Conservation (phyloP, 805 yeast genomes). For the Candida tallmaniae region DNA sequence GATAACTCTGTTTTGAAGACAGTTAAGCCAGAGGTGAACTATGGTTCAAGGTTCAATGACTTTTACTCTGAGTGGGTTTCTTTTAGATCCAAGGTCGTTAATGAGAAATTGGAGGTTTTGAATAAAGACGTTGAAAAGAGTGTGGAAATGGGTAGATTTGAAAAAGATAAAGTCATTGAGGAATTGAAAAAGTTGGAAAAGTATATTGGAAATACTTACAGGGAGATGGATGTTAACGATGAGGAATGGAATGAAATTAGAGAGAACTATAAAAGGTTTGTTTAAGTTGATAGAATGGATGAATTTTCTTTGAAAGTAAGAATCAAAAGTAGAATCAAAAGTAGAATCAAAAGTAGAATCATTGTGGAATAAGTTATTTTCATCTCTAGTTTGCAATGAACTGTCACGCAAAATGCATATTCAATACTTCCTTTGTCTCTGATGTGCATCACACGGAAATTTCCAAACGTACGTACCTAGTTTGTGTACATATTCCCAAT, state of each 20-base stretch:
- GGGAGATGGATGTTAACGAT: slow-evolving; percentile 22
- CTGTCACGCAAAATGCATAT: too few species aligned
- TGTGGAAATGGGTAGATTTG: slow-evolving; percentile 16
- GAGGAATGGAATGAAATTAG: slow-evolving; percentile 5
- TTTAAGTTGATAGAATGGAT: too few species aligned
- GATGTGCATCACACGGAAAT: too few species aligned
- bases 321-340: too few species aligned
- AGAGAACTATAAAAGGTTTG: slow-evolving; percentile 1
- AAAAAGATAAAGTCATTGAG: slow-evolving; percentile 20
- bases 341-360: too few species aligned
- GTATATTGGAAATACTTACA: slow-evolving; percentile 20
- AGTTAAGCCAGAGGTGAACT: slow-evolving; percentile 36
- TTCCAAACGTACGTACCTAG: too few species aligned
- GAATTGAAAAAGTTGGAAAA: slow-evolving; percentile 19
- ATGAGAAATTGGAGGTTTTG: slow-evolving; percentile 20
- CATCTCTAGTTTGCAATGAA: too few species aligned
- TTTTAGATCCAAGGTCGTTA: slow-evolving; percentile 24
- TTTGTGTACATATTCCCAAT: too few species aligned
- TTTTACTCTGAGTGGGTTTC: slow-evolving; percentile 37
- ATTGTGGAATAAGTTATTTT: too few species aligned
- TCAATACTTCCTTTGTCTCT: too few species aligned
- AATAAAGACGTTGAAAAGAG: slow-evolving; percentile 9
- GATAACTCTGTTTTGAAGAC: slow-evolving; percentile 33
- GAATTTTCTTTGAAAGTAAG: too few species aligned
- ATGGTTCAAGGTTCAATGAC: slow-evolving; percentile 29